A percentile compares a stretch with the other conserved stretches of the same genome.
Conservation (phyloP, 2,329 filamentous ascomycete species). For the Hymenoscyphus infarciens region DNA sequence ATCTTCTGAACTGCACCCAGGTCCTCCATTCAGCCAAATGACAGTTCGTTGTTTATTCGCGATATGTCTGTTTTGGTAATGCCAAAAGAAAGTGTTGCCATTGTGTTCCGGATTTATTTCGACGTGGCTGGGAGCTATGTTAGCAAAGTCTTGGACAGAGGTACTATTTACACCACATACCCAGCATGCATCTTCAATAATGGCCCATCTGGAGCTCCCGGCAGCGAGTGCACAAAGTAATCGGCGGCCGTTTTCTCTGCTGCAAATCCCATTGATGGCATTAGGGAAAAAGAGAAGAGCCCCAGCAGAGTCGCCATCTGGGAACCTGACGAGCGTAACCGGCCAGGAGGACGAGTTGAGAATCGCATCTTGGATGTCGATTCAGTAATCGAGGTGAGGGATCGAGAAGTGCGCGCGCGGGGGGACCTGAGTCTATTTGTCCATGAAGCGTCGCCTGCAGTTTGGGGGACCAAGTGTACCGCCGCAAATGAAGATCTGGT, state of each 20-base stretch:
- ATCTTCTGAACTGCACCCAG: constrained; percentile 96
- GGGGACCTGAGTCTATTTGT: constrained; percentile 12
- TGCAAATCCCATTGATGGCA: constrained; percentile 7
- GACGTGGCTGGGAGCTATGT: constrained; percentile 64
- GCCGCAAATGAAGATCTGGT: constrained; percentile 13
- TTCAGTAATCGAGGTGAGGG: constrained; percentile 16
- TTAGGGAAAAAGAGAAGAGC: constrained; percentile 37
- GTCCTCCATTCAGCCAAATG: constrained; percentile 95
- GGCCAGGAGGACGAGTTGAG: constrained; percentile 19
- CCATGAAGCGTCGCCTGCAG: constrained; percentile 12
- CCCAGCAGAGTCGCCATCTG: constrained; percentile 28
- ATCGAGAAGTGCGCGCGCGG: constrained; percentile 17
- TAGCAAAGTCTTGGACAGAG: constrained; percentile 1
- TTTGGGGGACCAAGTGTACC: not conserved
- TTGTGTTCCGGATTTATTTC: constrained; percentile 82
- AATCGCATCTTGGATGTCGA: constrained; percentile 31
- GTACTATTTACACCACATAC: constrained; percentile 49
- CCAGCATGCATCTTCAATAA: constrained; percentile 97
- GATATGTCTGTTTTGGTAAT: constrained; percentile 93
- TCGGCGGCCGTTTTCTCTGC: constrained; percentile 67
- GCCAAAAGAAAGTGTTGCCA: constrained; percentile 97
- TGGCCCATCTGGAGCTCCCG: constrained; percentile 75
- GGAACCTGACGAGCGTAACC: constrained; percentile 13
- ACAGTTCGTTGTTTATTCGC: constrained; percentile 87
- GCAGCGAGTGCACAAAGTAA: constrained; percentile 83